phyloP scores from a whole-genome alignment of 805 yeast species.

The Hanseniaspora singularis region DNA sequence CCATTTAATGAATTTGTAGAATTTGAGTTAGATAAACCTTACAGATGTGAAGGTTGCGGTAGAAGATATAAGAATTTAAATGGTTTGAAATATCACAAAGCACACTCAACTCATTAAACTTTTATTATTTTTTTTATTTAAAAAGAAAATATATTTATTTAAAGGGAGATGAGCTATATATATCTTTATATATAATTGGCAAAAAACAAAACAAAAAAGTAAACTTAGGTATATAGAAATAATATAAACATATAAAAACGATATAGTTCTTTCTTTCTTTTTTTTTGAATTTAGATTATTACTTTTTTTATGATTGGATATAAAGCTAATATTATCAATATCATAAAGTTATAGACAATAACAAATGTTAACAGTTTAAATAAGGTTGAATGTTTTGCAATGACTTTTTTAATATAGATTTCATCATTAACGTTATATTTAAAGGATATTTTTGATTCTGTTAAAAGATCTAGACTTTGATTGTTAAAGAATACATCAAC shows the following conservation, averaged over 20 bases:
- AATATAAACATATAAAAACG: too few species aligned
- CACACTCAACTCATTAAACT: slow-evolving; percentile 79
- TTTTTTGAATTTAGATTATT: too few species aligned
- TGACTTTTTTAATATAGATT: not conserved
- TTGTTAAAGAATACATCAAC: not conserved
- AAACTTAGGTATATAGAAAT: not conserved
- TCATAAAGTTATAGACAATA: not conserved
- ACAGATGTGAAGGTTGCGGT: slow-evolving; percentile 96
- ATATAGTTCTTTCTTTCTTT: too few species aligned
- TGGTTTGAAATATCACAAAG: slow-evolving; percentile 93
- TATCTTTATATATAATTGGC: too few species aligned
- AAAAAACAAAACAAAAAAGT: not conserved
- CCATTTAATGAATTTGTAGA: slow-evolving; percentile 91
- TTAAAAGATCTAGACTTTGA: not conserved
- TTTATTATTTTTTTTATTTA: not conserved
- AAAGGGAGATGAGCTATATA: too few species aligned
- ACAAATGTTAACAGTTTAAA: not conserved
- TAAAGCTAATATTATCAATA: too few species aligned
- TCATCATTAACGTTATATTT: slow-evolving; percentile 7
- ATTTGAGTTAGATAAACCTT: slow-evolving; percentile 94
- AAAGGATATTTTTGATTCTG: slow-evolving; percentile 4
- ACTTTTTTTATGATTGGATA: too few species aligned
- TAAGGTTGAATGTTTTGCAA: slow-evolving; percentile 1
- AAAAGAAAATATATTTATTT: not conserved
- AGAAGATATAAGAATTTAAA: slow-evolving; percentile 91